A percentile compares a stretch with the other conserved stretches of the same genome.
These are phyloP conservation scores for Hondaea fermentalgiana DNA, from an alignment of 108 stramenopile genomes.

Conservation along the genomic window DNA sequence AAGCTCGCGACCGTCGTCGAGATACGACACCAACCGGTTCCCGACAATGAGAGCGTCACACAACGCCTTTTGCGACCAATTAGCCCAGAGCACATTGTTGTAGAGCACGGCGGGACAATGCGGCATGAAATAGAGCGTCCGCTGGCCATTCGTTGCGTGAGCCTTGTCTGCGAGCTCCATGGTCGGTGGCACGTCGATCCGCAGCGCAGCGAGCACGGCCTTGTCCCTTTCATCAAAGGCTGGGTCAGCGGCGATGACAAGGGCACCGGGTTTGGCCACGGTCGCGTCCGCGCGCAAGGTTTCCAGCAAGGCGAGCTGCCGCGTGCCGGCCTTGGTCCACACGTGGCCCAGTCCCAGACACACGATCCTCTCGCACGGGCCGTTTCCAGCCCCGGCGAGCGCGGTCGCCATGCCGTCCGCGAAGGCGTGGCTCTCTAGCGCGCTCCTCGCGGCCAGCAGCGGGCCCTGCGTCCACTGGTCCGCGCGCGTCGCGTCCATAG, in stretches of 20 bases:
- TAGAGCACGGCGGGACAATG: background rate
- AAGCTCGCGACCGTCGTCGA: background rate
- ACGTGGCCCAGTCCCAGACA: background rate
- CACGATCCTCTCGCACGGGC: background rate
- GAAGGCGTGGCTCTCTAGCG: background rate
- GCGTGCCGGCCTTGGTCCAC: background rate
- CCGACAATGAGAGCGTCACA: background rate
- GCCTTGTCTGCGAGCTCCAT: background rate
- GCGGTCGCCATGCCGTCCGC: background rate
- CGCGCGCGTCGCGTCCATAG: too few relatives aligned
- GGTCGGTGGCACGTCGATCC: background rate
- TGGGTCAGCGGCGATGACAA: background rate
- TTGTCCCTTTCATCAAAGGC: background rate
- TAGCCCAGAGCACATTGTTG: background rate
- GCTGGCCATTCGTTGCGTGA: background rate
- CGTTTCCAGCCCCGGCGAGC: background rate
- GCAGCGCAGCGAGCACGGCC: background rate
- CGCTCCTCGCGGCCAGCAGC: too few relatives aligned
- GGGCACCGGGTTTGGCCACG: background rate
- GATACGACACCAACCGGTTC: background rate
- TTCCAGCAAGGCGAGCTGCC: background rate
- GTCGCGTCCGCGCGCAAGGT: background rate
- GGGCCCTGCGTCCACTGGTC: too few relatives aligned
- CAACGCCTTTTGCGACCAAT: background rate
- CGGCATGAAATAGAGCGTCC: conserved; percentile 1